phyloP scores from a whole-genome alignment of 352 stramenopile genomes.

The Phytophthora aleatoria region DNA sequence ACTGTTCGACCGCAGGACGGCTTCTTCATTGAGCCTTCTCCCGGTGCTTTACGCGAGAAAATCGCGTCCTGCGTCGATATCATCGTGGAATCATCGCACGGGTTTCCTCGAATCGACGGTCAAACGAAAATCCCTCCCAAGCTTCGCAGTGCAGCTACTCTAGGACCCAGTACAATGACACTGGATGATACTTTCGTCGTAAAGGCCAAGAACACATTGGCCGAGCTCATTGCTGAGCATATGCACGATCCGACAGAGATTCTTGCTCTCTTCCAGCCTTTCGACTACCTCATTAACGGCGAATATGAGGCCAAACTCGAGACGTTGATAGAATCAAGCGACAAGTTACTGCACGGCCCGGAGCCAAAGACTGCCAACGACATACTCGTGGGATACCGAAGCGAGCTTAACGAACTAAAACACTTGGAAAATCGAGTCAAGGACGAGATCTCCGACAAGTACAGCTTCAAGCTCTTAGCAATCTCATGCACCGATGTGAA shows the following conservation, averaged over 20 bases:
- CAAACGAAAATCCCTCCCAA: slow-evolving; percentile 75
- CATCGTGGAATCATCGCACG: slow-evolving; percentile 83
- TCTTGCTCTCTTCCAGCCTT: slow-evolving; percentile 75
- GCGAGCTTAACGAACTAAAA: slow-evolving; percentile 64
- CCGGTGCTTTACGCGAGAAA: slow-evolving; percentile 60
- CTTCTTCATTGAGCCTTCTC: slow-evolving; percentile 71
- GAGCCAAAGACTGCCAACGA: slow-evolving; percentile 42
- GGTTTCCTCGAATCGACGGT: slow-evolving; percentile 89
- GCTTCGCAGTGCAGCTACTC: slow-evolving; percentile 57
- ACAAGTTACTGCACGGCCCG: slow-evolving; percentile 21
- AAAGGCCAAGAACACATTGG: slow-evolving; percentile 64
- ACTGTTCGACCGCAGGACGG: slow-evolving; percentile 33
- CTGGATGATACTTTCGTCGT: slow-evolving; percentile 83
- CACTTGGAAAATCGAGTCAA: slow-evolving; percentile 51
- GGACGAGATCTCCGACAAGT: slow-evolving; percentile 79
- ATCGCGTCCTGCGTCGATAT: slow-evolving; percentile 64
- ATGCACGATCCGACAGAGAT: slow-evolving; percentile 71
- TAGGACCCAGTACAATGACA: slow-evolving; percentile 86
- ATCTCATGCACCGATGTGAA: slow-evolving; percentile 91
- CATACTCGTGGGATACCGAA: slow-evolving; percentile 47
- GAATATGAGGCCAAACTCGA: slow-evolving; percentile 73
- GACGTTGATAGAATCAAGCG: slow-evolving; percentile 44
- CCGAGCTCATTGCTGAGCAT: slow-evolving; percentile 63
- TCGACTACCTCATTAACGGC: slow-evolving; percentile 80
- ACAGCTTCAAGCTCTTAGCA: slow-evolving; percentile 89